Percentiles rank a stretch among this genome's conserved stretches.
These are phyloP conservation scores for Mortierella sp. DNA, from an alignment of 371 early-diverging fungal genomes.

Conservation along the genomic window DNA sequence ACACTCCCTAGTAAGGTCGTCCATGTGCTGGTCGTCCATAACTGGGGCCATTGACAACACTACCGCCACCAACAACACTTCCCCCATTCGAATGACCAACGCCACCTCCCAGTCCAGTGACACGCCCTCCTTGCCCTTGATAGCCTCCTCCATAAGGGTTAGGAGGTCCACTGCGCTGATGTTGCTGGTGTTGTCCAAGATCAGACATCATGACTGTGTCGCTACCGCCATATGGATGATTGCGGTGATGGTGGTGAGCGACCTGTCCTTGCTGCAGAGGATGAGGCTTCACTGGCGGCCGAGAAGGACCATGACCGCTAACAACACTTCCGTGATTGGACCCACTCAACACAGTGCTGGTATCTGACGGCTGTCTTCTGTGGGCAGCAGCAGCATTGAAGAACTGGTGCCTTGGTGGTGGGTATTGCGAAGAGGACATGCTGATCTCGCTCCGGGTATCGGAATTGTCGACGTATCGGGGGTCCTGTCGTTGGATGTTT, in stretches of 20 bases:
- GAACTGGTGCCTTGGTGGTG: neutral
- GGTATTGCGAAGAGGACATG: neutral
- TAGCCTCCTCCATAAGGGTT: constrained; percentile 11
- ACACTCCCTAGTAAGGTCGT: neutral
- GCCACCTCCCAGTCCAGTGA: constrained; percentile 16
- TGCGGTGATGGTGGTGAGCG: neutral
- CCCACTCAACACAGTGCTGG: constrained; percentile 31
- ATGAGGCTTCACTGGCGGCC: constrained; percentile 13
- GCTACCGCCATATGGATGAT: constrained; percentile 3
- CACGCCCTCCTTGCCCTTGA: neutral
- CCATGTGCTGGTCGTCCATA: neutral
- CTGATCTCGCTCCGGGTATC: constrained; percentile 34
- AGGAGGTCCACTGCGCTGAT: neutral
- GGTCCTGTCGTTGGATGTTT: constrained; percentile 14
- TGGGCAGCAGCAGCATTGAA: constrained; percentile 10
- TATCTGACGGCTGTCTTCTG: constrained; percentile 18
- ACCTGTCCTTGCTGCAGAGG: constrained; percentile 26
- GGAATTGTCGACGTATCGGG: constrained; percentile 20
- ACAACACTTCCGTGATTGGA: constrained; percentile 35
- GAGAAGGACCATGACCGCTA: constrained; percentile 13
- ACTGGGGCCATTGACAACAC: neutral
- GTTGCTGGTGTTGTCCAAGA: constrained; percentile 10
- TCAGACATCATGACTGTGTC: constrained; percentile 32
- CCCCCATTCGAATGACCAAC: constrained; percentile 1
- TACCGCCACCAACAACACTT: constrained; percentile 10